Base-by-base conservation (phyloP, 2,329 filamentous ascomycete species). In the Zalaria obscura region DNA sequence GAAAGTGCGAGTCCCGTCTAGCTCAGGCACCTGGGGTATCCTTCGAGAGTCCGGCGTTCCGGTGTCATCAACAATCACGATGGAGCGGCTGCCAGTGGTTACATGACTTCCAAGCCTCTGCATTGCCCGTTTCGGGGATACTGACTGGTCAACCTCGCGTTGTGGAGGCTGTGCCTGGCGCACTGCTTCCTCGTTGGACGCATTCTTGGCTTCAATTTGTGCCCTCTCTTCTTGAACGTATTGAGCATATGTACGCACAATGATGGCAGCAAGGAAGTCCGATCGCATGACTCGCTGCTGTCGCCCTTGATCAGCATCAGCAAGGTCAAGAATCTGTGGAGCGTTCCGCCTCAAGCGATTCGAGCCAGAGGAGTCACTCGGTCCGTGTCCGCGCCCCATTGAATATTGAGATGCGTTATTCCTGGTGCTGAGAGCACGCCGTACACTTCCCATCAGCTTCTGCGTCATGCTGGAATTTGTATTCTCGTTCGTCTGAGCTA, bases 81-180 rank as follows among this genome's bases (percentile, higher is more conserved):
- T 93, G 0, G 86, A 93, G 55, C 88, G 81, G 66, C 85, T 93
- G n/a, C 85, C 83, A 7, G 71, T 70, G 0, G 86, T 91, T 36
- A 89, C 74, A 42, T 67, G 67, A 48, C 72, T 76, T 40, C 66
- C 54, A 31, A 62, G 56, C 9, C 54, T 46, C 29, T n/a, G 29
- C 29, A 32, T n/a, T n/a, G 29, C 7, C 18, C 18, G 18, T 18
- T 18, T 18, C 18, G 18, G 18, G 18, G 18, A 18, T 18, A 18
- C 18, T 18, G 18, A 18, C 18, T 18, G 18, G 18, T 18, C 18
- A 18, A 18, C 18, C 18, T 18, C 18, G 18, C 18, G 18, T 18
- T 18, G 18, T 18, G 18, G 18, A 18, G 18, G 18, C 18, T 18
- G 18, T 18, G 18, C 18, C 18, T 18, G 18, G 18, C 18, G 18